Conservation (phyloP, 2,329 filamentous ascomycete species). For the Exserohilum turcica region DNA sequence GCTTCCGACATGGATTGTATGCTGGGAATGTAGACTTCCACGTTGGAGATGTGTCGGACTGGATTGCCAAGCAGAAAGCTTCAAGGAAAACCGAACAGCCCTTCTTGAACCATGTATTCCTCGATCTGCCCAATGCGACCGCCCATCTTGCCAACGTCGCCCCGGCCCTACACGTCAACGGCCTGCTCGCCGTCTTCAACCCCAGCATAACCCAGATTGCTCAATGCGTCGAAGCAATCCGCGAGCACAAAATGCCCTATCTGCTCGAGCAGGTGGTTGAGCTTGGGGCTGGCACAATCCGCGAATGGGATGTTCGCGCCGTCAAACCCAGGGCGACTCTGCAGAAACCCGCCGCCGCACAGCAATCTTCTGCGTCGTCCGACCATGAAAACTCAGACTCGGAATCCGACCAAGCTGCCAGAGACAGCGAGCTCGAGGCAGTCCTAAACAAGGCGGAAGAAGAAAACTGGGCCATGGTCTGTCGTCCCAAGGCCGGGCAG, state of each 20-base stretch:
- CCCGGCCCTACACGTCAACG: conserved; percentile 66
- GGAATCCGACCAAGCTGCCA: conserved; percentile 27
- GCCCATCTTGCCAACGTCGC: conserved; percentile 57
- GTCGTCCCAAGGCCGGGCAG: conserved; percentile 45
- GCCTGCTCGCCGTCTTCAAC: conserved; percentile 71
- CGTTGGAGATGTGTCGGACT: conserved; percentile 67
- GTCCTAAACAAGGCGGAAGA: conserved; percentile 30
- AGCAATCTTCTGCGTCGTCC: conserved; percentile 13
- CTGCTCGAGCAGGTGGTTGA: conserved; percentile 65
- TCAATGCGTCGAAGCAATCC: conserved; percentile 63
- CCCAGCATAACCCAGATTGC: conserved; percentile 80
- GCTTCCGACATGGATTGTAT: conserved; percentile 74
- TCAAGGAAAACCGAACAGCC: conserved; percentile 49
- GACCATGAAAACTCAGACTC: conserved; percentile 21
- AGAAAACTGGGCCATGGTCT: conserved; percentile 45
- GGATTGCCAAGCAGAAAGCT: conserved; percentile 59
- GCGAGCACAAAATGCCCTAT: conserved; percentile 60
- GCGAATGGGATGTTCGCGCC: conserved; percentile 67
- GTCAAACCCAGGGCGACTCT: conserved; percentile 49
- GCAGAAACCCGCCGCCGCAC: conserved; percentile 27
- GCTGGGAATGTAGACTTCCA: conserved; percentile 74
- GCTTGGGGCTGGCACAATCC: conserved; percentile 59
- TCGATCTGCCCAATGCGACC: conserved; percentile 73
- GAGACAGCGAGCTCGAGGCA: conserved; percentile 38
- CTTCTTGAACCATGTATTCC: conserved; percentile 72